Percentiles rank a stretch among this genome's conserved stretches.
phyloP scores from a whole-genome alignment of 2,329 filamentous ascomycete genomes.

The Ramularia collo-cygni region DNA sequence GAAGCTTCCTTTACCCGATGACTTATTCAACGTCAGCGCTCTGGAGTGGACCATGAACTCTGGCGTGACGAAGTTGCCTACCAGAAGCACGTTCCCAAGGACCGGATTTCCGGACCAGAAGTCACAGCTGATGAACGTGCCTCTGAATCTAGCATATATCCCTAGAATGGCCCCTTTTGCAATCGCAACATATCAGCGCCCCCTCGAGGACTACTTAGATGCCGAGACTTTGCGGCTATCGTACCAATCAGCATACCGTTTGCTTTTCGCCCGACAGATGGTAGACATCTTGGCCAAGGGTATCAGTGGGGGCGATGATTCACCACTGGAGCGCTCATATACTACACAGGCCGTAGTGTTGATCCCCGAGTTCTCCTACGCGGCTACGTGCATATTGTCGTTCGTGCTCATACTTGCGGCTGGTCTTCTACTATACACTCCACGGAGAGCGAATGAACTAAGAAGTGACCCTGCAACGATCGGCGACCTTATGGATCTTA shows the following conservation, averaged over 20 bases:
- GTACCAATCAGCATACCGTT: slow-evolving; percentile 36
- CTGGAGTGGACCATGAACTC: slow-evolving; percentile 34
- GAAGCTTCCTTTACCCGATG: slow-evolving; percentile 20
- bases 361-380: slow-evolving; percentile 33
- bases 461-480: slow-evolving; percentile 31
- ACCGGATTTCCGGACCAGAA: slow-evolving; percentile 18
- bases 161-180: slow-evolving; percentile 35
- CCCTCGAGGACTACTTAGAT: slow-evolving; percentile 31
- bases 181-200: slow-evolving; percentile 23
- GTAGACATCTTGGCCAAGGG: slow-evolving; percentile 24
- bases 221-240: slow-evolving; percentile 27
- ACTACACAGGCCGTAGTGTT: slow-evolving; percentile 33
- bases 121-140: slow-evolving; percentile 14
- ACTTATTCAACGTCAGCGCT: slow-evolving; percentile 26
- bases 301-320: too few species aligned
- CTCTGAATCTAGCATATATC: slow-evolving; percentile 22
- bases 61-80: slow-evolving; percentile 13
- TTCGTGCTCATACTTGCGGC: slow-evolving; percentile 21
- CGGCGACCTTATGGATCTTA: slow-evolving; percentile 30
- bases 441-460: slow-evolving; percentile 1
- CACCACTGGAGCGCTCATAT: too few species aligned
- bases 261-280: slow-evolving; percentile 37
- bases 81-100: slow-evolving; percentile 17
- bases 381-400: slow-evolving; percentile 32
- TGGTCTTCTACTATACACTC: slow-evolving; percentile 16